These are phyloP conservation scores for Sporobolomyces pararoseus DNA, from an alignment of 768 basidiomycete genomes.

Conservation along the genomic window DNA sequence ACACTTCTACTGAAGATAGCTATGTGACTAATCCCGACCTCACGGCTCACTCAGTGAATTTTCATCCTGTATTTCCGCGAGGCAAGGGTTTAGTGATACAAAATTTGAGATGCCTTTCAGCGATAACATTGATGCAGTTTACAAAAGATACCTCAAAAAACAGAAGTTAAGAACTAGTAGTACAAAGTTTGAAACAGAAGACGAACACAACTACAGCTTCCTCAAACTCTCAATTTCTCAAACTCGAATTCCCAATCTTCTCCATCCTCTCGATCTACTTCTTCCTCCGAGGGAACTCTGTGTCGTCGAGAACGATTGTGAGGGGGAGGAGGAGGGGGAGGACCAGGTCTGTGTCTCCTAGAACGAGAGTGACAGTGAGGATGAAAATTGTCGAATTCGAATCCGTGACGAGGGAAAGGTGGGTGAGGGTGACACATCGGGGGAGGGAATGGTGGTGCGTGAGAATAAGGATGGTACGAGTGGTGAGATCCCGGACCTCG, in stretches of 20 bases:
- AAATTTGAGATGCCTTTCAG: no score
- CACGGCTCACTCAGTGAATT: no score
- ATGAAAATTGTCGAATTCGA: neutral
- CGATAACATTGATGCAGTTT: no score
- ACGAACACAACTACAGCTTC: neutral
- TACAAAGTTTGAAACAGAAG: neutral
- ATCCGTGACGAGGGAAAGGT: neutral
- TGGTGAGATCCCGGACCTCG: neutral
- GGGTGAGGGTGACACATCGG: neutral
- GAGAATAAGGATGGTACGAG: neutral
- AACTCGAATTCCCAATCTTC: neutral
- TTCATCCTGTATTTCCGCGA: no score
- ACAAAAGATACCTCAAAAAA: neutral
- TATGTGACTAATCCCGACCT: no score
- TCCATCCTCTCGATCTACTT: neutral
- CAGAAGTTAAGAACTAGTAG: neutral
- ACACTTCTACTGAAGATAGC: no score
- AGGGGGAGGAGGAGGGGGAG: constrained; percentile 4
- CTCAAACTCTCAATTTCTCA: neutral
- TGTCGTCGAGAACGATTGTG: neutral
- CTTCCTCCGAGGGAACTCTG: neutral
- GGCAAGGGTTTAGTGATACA: no score
- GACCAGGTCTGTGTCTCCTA: neutral
- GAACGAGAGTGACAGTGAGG: neutral
- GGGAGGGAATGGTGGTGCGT: neutral